Base-by-base conservation (phyloP, 129 eudicot genomes). In the Rutidosis leptorrhynchoides region DNA sequence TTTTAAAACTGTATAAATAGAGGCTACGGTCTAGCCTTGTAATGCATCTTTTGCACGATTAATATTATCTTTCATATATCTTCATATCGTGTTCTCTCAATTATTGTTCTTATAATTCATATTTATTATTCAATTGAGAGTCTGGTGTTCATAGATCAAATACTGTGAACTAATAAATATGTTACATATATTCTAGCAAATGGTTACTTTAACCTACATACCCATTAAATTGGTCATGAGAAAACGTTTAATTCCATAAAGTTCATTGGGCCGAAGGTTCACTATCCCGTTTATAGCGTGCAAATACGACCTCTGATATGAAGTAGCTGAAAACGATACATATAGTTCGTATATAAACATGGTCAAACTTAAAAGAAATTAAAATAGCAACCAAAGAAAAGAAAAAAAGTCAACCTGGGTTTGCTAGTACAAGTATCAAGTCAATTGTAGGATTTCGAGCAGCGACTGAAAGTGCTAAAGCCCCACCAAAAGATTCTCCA, bases 401-500 rank as follows among this genome's bases (percentile, higher is more conserved):
- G n/a, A 28, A 27, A 28, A 59, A 65, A 52, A 27, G 53, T 76
- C 53, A 22, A 87, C 95, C 90, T 79, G 95, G 90, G 73, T 87
- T 87, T 24, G 90, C 82, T 70, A 87, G 61, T 67, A 87, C 45
- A 28, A 84, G 29, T 22, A 84, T 80, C 27, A 84, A 78, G 82
- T 87, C 95, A 51, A 81, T 68, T 10, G 64, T 54, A 15, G 90
- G 95, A 73, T 81, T 81, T 33, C 85, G 82, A 24, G 95, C 90
- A 51, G 95, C 95, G 32, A 87, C 79, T 25, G 95, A 78, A 51
- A 87, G 88, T 52, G 95, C 95, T 71, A 87, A 70, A 61, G 85
- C 74, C 45, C 95, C 95, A 48, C 95, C 95, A 28, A 87, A 79
- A 20, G 95, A 87, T 56, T 87, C 95, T 40, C 90, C 95, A 24